Evolutionary conservation across 495 filamentous ascomycete species (phyloP), one percentile per base, ranked within the genome.

Genomic region (Tuber melanosporum): DNA sequence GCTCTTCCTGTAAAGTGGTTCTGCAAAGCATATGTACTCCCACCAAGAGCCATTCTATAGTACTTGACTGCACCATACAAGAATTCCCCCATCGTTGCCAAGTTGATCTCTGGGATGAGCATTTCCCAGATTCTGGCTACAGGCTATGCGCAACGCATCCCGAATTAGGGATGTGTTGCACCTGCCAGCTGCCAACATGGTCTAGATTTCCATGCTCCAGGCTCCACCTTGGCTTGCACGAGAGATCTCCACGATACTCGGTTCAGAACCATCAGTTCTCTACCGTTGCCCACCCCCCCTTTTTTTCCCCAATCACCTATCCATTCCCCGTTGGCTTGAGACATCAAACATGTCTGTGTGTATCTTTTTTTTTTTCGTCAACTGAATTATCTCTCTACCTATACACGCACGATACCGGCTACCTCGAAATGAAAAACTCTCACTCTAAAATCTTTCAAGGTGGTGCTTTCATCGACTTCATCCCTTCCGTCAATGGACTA

Each of bases 171-270:
- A 66, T 49, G 36, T 71, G 71, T 80, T 80, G 78, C 78, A 76
- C 77, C 70, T 79, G 57, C 77, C 75, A 76, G 78, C 70, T 79
- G 71, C 77, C 75, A 73, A 44, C 46, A 71, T 74, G 77, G 78
- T 80, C 77, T 80, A 76, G 77, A 80, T 80, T 77, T 78, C 71
- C 78, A 79, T 71, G 52, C 73, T 49, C 71, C 78, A 79, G 71
- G 52, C 73, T 49, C 57, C 39, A 80, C 39, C 73, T 72, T 71
- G 49, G 77, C 15, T 66, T 66, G 26, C 14, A 66, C 9, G 26
- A 32, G n/a, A 66, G 57, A 66, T 66, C 26, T 32, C 57, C 26
- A 14, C 9, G 10, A 32, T 66, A n/a, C 57, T 66, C 32, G 57
- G 57, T 66, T 66, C 10, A 66, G 12, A 32, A 32, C 26, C 3